Conservation (phyloP, 768 basidiomycete genomes). For the Hirschioporus abietinus region DNA sequence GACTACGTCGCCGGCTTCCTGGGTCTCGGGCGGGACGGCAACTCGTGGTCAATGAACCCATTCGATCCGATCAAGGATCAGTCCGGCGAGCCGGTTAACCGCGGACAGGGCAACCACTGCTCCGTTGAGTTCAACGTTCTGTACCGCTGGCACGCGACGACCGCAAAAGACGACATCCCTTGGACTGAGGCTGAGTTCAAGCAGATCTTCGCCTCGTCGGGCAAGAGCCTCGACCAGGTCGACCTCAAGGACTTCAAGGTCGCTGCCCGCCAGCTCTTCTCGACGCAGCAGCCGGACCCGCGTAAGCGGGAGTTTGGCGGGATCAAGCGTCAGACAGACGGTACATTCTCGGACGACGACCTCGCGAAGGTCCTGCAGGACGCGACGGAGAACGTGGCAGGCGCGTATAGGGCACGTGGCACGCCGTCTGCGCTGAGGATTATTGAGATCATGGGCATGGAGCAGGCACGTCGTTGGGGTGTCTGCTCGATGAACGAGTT, state of each 20-base stretch:
- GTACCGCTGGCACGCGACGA: conserved; percentile 30
- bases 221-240: conserved; percentile 21
- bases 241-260: conserved; percentile 11
- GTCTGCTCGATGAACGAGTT: conserved; percentile 56
- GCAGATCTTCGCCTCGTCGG: conserved; percentile 16
- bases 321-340: conserved; percentile 23
- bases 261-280: conserved; percentile 6
- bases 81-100: conserved; percentile 11
- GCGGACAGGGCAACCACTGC: conserved; percentile 20
- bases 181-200: conserved; percentile 29
- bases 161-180: conserved; percentile 23
- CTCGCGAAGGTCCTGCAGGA: conserved; percentile 38
- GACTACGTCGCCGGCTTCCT: conserved; percentile 58
- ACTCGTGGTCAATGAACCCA: conserved; percentile 46
- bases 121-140: conserved; percentile 21
- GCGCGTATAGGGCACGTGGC: conserved; percentile 42
- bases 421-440: conserved; percentile 42
- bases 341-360: conserved; percentile 19
- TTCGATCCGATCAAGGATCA: conserved; percentile 30
- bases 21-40: conserved; percentile 45
- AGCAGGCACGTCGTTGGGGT: conserved; percentile 51
- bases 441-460: conserved; percentile 53
- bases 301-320: conserved; percentile 24
- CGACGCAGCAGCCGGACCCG: conserved; percentile 13
- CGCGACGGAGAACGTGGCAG: conserved; percentile 41